Percentiles rank a stretch among this genome's conserved stretches.
phyloP scores from a whole-genome alignment of 2,329 filamentous ascomycete genomes.

The Thelonectria blattea region DNA sequence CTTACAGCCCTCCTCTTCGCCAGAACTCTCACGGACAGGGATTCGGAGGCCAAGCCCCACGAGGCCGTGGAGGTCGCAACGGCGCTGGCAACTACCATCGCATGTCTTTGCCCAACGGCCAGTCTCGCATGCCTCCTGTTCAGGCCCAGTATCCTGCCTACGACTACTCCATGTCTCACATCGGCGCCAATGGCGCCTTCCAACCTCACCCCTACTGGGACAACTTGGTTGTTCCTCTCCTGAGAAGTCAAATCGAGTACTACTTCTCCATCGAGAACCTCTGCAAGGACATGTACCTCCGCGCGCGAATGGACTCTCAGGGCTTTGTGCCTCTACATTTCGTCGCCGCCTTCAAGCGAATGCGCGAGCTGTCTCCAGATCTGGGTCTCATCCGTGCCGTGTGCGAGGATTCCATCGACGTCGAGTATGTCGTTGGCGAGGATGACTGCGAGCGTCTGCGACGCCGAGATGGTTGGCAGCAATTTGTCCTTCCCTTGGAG shows the following conservation, averaged over 20 bases:
- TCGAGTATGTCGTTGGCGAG: slow-evolving; percentile 77
- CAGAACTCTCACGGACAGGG: slow-evolving; percentile 47
- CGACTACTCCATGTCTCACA: slow-evolving; percentile 50
- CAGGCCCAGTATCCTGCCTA: slow-evolving; percentile 45
- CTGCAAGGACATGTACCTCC: slow-evolving; percentile 88
- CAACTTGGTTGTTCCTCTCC: slow-evolving; percentile 52
- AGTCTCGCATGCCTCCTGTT: slow-evolving; percentile 44
- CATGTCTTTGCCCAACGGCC: slow-evolving; percentile 48
- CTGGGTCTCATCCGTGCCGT: slow-evolving; percentile 75
- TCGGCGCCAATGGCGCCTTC: slow-evolving; percentile 42
- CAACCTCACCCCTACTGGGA: slow-evolving; percentile 56
- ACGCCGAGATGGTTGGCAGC: slow-evolving; percentile 75
- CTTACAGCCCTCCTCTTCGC: slow-evolving; percentile 53
- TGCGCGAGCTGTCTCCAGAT: slow-evolving; percentile 57
- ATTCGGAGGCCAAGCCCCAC: slow-evolving; percentile 43
- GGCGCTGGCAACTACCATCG: slow-evolving; percentile 46
- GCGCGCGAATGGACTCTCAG: slow-evolving; percentile 92
- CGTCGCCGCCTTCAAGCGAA: slow-evolving; percentile 85
- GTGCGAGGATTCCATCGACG: slow-evolving; percentile 71
- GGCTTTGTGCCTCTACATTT: slow-evolving; percentile 85
- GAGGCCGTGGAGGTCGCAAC: slow-evolving; percentile 46
- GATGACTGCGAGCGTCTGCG: slow-evolving; percentile 83
- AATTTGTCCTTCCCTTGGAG: slow-evolving; percentile 75
- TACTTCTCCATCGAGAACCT: slow-evolving; percentile 98
- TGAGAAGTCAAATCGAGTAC: slow-evolving; percentile 74